These are phyloP conservation scores for Schrenkiella parvula DNA, from an alignment of 345 rosid species.

Conservation along the genomic window DNA sequence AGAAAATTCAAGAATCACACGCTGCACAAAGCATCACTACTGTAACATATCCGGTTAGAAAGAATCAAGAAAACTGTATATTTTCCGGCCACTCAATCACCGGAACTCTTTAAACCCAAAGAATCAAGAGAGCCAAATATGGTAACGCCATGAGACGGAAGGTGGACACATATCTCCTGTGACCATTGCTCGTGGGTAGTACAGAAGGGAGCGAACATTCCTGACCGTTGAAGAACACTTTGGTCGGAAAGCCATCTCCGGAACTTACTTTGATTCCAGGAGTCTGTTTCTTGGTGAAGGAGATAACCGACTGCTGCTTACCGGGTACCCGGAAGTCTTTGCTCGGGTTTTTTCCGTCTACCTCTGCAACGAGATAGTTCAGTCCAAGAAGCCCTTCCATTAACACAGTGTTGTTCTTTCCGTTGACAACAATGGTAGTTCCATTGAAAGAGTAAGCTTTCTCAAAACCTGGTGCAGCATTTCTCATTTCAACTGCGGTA, in stretches of 20 bases:
- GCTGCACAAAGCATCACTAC: slow-evolving; percentile 9
- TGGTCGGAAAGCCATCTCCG: slow-evolving; percentile 83
- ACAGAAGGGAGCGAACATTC: slow-evolving; percentile 71
- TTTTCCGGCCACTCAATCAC: background rate
- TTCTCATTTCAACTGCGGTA: slow-evolving; percentile 59
- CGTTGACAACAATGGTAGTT: slow-evolving; percentile 36
- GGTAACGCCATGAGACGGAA: slow-evolving; percentile 17
- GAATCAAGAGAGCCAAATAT: slow-evolving; percentile 15
- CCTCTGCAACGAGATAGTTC: slow-evolving; percentile 73
- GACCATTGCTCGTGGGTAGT: slow-evolving; percentile 43
- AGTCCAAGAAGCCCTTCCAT: slow-evolving; percentile 80
- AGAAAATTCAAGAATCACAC: slow-evolving; percentile 14
- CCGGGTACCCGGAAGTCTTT: slow-evolving; percentile 74
- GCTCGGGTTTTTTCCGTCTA: slow-evolving; percentile 52
- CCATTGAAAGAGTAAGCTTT: slow-evolving; percentile 82
- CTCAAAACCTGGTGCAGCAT: slow-evolving; percentile 72
- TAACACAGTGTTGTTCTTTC: slow-evolving; percentile 55
- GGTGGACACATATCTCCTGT: background rate
- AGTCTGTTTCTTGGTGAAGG: slow-evolving; percentile 72
- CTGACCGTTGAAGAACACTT: slow-evolving; percentile 88
- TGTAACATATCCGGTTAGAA: slow-evolving; percentile 19
- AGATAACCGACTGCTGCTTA: slow-evolving; percentile 85
- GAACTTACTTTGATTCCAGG: slow-evolving; percentile 59
- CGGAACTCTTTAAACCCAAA: background rate
- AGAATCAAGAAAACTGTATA: slow-evolving; percentile 8